Evolutionary conservation across 129 eudicot genomes (phyloP), one percentile per base, ranked within the genome.

Genomic region (Chrysanthemum makinoi): DNA sequence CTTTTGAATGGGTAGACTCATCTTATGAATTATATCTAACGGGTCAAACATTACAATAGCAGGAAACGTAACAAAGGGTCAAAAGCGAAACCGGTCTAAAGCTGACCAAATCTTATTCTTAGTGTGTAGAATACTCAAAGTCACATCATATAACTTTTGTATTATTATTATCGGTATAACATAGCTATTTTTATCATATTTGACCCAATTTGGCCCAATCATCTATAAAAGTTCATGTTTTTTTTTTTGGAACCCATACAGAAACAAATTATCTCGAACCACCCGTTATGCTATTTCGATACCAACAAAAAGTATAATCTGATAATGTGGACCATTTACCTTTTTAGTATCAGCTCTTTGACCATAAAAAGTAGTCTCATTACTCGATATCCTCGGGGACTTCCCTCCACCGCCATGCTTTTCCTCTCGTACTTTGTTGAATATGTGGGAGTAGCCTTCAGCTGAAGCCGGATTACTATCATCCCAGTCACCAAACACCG

Each of bases 401-500:
- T 85, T 91, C 73, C 94, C 96, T 22, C 80, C 83, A 0, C 83
- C 96, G 65, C 78, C 78, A 52, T 88, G 88, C 59, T 79, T 91
- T 82, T 91, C 97, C 80, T 84, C 93, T 79, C 85, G 60, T 44
- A 88, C 93, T 84, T 65, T 80, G 74, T 72, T 73, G 64, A 91
- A 88, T 68, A 88, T 82, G 39, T 75, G 86, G 54, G 87, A 82
- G 77, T 60, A 91, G 9, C 96, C 96, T 79, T 88, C 97, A 60
- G 84, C 97, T 54, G 96, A 72, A 61, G 98, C 60, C 3, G 91
- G 96, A 70, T 91, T 88, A 62, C 4, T 84, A 66, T 82, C 97
- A 67, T 89, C 94, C 96, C 96, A 88, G 49, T 86, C 95, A 48
- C 96, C 96, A 77, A 91, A 91, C 57, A 82, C 86, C 7, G 97